Evolutionary conservation across 2,329 filamentous ascomycete genomes (phyloP), one percentile per base, ranked within the genome.

Genomic region (Helotiales sp.): DNA sequence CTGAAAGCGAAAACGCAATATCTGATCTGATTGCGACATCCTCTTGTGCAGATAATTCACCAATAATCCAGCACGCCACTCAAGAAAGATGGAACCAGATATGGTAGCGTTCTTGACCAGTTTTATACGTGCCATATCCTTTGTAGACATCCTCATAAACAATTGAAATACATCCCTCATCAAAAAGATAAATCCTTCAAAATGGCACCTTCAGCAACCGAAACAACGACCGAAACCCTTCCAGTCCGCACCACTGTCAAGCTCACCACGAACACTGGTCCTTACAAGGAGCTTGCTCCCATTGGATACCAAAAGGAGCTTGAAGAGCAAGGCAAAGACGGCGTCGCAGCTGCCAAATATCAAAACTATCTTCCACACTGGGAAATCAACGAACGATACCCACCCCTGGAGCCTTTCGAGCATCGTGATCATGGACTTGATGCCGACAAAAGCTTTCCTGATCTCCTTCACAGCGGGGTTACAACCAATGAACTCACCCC

Each of bases 331-430:
- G 69, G 69, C 8, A 61, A 52, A 34, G 66, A 65, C 44, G 66
- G 63, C 15, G 63, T 66, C 55, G 29, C 55, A 19, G 61, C 68
- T 49, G 69, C 69, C 33, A 36, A 15, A 15, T 34, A 34, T 63
- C 86, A 85, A 2, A 77, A 89, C 66, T 92, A 91, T 69, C 79
- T 90, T 9, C 87, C 87, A 1, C 85, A 83, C 3, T 90, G 87
- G 86, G 81, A 88, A 67, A 77, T 79, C 36, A 77, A 82, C 60
- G 81, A 86, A 73, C 79, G 78, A 63, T 88, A 86, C 65, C 78
- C 82, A 51, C 86, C 88, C 5, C 77, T 89, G 2, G 74, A 85
- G 60, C 83, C 81, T 1, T 92, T 91, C 65, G 79, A 86, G 69
- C 87, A 90, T 70, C 81, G 84, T 61, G 88, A 92, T 57, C 88